Conservation (phyloP, 371 early-diverging fungal species). For the Coemansia sp. region DNA sequence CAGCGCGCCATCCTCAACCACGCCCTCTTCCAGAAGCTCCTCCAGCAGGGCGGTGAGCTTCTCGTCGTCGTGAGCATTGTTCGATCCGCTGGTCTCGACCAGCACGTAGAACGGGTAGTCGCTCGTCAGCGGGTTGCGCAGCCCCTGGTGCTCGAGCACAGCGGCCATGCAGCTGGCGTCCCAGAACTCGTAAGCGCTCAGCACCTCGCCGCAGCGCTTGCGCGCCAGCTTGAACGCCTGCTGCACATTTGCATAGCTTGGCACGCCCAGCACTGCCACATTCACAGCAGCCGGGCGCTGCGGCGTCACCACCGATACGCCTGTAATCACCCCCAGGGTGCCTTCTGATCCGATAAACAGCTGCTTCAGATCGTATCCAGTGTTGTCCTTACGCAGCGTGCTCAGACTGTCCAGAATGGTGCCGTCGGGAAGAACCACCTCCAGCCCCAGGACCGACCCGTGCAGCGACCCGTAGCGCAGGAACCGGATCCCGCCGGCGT, state of each 20-base stretch:
- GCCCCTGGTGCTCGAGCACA: conserved; percentile 34
- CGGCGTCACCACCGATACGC: conserved; percentile 79
- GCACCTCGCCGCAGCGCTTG: conserved; percentile 79
- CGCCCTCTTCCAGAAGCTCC: conserved; percentile 59
- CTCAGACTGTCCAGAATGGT: conserved; percentile 78
- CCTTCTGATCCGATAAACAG: conserved; percentile 95
- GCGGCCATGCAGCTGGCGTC: conserved; percentile 60
- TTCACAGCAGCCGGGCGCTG: conserved; percentile 57
- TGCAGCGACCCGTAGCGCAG: conserved; percentile 90
- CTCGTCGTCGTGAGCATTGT: conserved; percentile 88
- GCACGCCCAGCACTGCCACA: conserved; percentile 78
- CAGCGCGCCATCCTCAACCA: conserved; percentile 82
- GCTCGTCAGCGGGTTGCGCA: conserved; percentile 62
- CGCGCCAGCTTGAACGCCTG: conserved; percentile 76
- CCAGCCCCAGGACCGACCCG: conserved; percentile 83
- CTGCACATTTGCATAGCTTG: conserved; percentile 74
- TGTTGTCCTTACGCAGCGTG: conserved; percentile 81
- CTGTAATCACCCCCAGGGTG: conserved; percentile 90
- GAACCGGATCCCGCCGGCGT: conserved; percentile 91
- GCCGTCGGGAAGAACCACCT: conserved; percentile 88
- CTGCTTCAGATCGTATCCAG: conserved; percentile 93
- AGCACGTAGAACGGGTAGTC: conserved; percentile 84
- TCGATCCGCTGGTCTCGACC: conserved; percentile 90
- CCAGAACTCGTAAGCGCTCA: conserved; percentile 98
- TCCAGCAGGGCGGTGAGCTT: conserved; percentile 69